Evolutionary conservation across 129 eudicot genomes (phyloP), one percentile per base, ranked within the genome.

Genomic region (Flaveria linearis): DNA sequence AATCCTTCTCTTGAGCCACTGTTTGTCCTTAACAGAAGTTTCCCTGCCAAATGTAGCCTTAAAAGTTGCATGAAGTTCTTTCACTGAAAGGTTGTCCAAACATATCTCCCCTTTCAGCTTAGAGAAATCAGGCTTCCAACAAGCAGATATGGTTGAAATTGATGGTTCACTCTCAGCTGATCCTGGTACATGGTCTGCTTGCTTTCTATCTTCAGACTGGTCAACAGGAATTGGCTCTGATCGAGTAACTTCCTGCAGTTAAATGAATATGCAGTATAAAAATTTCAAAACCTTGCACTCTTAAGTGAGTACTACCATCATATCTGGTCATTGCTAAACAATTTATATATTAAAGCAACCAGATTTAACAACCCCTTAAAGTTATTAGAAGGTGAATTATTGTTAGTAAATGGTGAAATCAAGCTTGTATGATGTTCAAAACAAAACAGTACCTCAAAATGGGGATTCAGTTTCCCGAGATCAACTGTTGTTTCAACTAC

Each of bases 1-100:
- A 73, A 95, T 95, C 84, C 99, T 85, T 85, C 97, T 84, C 75
- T 91, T 91, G 66, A 95, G 97, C 99, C 99, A 95, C 76, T 87
- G 93, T 58, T 95, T 95, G 84, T 95, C 99, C 81, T 95, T 95
- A 60, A 87, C 96, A 71, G 97, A 86, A 75, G 99, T 95, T 78
- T 89, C 92, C 75, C 99, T 87, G 18, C 99, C 99, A 84, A 95
- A 95, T 43, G 97, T 85, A 41, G 99, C 99, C 81, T 66, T 87
- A 63, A 91, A 95, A 75, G 96, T 95, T 74, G 93, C 99, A 68
- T 91, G 99, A 82, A 95, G 96, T 80, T 91, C 99, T 82, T 81
- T 86, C 47, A 95, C 97, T 56, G 96, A 79, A 43, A 95, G 91
- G 43, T 83, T 85, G 74, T 95, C 96, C 65, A 95, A 76, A 78